These are phyloP conservation scores for Eimeria praecox DNA, from an alignment of 169 alveolate genomes.

Conservation along the genomic window DNA sequence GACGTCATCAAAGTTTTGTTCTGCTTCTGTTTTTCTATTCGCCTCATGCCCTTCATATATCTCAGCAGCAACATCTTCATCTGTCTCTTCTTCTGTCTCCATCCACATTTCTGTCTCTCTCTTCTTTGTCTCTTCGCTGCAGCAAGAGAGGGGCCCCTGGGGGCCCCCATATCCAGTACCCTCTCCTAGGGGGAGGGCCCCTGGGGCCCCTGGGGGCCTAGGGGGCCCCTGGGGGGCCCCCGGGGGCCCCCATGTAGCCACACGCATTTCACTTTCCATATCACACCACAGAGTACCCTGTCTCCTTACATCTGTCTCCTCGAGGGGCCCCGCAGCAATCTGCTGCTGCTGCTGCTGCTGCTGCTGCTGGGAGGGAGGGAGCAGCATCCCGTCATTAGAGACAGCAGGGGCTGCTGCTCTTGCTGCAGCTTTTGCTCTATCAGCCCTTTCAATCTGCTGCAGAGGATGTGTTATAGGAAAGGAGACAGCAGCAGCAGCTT, in stretches of 20 bases:
- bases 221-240: too few relatives aligned
- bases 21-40: not conserved
- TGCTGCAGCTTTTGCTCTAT: not conserved
- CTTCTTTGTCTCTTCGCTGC: not conserved
- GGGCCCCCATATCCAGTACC: not conserved
- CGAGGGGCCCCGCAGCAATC: not conserved
- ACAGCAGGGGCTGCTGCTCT: not conserved
- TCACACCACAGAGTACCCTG: not conserved
- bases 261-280: too few relatives aligned
- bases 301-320: constrained; percentile 4
- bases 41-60: not conserved
- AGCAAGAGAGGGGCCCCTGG: not conserved
- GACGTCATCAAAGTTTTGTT: not conserved
- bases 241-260: too few relatives aligned
- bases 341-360: constrained; percentile 28
- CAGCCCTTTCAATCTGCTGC: not conserved
- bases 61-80: not conserved
- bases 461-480: not conserved
- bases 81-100: not conserved
- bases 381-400: not conserved
- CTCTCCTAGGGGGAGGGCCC: not conserved
- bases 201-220: not conserved
- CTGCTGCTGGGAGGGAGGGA: not conserved
- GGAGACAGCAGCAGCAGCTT: constrained; percentile 62
- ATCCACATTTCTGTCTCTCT: not conserved